Percentiles rank a stretch among this genome's conserved stretches.
Evolutionary conservation across 441 rosid species (phyloP).

Genomic region (Syzygium malaccense): DNA sequence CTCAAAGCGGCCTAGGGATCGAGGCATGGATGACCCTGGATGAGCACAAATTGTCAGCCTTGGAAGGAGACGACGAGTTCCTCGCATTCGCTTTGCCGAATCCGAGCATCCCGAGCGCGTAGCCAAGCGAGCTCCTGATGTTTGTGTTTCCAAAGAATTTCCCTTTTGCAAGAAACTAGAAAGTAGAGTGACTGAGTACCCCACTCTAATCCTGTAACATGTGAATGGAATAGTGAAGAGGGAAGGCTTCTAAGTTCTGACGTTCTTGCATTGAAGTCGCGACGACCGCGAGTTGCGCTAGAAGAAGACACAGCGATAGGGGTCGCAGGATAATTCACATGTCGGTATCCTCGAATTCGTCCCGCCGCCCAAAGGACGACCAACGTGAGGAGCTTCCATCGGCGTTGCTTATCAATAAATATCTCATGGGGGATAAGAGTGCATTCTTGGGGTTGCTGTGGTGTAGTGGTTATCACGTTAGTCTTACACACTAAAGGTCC

Average conservation of each 20-base stretch:
- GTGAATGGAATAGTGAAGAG: background rate
- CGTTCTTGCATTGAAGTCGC: background rate
- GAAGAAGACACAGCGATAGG: background rate
- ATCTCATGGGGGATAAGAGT: accelerated
- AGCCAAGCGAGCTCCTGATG: background rate
- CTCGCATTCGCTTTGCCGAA: background rate
- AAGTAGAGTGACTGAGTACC: background rate
- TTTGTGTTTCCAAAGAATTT: background rate
- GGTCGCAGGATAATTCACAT: background rate
- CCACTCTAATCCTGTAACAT: background rate
- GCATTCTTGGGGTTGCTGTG: background rate
- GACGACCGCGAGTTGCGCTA: background rate
- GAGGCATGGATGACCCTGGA: background rate
- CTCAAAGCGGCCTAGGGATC: background rate
- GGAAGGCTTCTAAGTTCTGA: background rate
- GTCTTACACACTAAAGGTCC: slow-evolving; percentile 10
- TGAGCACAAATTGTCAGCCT: background rate
- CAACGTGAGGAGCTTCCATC: background rate
- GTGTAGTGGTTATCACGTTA: slow-evolving; percentile 14
- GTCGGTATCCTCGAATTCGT: background rate
- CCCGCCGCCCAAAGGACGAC: background rate
- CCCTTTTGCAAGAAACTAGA: background rate
- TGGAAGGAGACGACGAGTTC: background rate
- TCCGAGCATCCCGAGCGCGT: background rate
- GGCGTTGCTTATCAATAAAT: background rate